Evolutionary conservation across 768 basidiomycete genomes (phyloP), one percentile per base, ranked within the genome.

Genomic region (Russula ochroleuca): DNA sequence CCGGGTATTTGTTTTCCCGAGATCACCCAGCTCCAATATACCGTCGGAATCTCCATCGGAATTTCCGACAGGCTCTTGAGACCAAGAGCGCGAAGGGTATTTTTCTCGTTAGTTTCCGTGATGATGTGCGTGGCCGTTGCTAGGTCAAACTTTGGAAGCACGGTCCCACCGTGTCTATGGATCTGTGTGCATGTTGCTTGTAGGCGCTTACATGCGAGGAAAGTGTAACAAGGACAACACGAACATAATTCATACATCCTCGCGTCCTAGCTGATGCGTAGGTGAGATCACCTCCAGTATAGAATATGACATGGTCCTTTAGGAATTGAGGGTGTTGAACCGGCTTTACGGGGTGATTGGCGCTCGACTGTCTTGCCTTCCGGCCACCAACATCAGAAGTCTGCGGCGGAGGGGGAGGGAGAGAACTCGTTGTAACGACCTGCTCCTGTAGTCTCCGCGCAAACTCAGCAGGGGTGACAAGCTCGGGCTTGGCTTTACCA

Each of bases 91-190:
- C 58, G 66, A 3, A 78, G 73, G 6, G 47, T 78, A 74, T 17
- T 76, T 61, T 15, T 40, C 49, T 59, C 62, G 57, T 38, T 59
- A 56, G 45, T 65, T 56, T 83, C 84, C 8, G 84, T 83, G 37
- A 92, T 78, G 57, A 92, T 85, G 68, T 90, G 87, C 4, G 90
- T 90, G 33, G 87, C 81, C 9, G 72, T 65, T 5, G 69, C 65
- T 3, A 83, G 75, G 65, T 91, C 84, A 68, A 82, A 92, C 40
- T 69, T 75, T 2, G 87, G 79, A 43, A 83, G 73, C 28, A 92
- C 75, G 23, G 78, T 82, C 49, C 83, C 90, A 13, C 90, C 90
- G 65, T 83, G 75, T 63, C 76, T 77, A 48, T 85, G 76, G 45
- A 92, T 82, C 90, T 92, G 66, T n/a, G 33, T 35, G 21, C 10